Base-by-base conservation (phyloP, 1,284 basidiomycete genomes). In the Tilletia horrida region DNA sequence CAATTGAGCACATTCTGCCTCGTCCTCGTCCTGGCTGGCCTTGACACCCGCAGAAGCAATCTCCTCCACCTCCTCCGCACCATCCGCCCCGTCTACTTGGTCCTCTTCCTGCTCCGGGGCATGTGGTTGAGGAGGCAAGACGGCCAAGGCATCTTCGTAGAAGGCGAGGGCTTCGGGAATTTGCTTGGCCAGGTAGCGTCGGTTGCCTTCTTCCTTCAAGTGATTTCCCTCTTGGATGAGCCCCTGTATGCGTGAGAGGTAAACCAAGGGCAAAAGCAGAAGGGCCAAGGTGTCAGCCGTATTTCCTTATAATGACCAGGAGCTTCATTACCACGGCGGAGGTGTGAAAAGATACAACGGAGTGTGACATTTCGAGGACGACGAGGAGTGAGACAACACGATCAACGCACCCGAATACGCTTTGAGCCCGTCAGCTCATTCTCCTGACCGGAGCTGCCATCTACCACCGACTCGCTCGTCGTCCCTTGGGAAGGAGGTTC, bases 141-240 rank as follows among this genome's bases (percentile, higher is more conserved):
- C 59, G 1, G 67, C 67, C 2, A 78, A 48, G n/a, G 73, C 66
- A 44, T 78, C 76, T 27, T 71, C 65, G 59, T 78, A 78, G 11
- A 18, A 64, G 23, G 68, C 66, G 11, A 78, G 57, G 8, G 76
- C 76, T 11, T 55, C 72, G 31, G 73, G 75, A 63, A 69, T 73
- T 21, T 71, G 52, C 31, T 71, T 68, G 13, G 62, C 68, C 35
- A 67, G 50, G 52, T 75, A 78, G 21, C 67, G 65, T 29, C 66
- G 62, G 31, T 78, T 78, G 2, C 71, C 76, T 50, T 70, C 43
- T 4, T 68, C 64, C 66, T 78, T 78, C 42, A 78, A 67, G 3
- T 64, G 8, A 31, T 70, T 64, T 1, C 73, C 69, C 35, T 73
- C 68, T 25, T 72, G 71, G 29, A 69, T 48, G 7, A 57, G 14